Evolutionary conservation across 169 alveolate species (phyloP).

Genomic region (Perkinsus chesapeaki): DNA sequence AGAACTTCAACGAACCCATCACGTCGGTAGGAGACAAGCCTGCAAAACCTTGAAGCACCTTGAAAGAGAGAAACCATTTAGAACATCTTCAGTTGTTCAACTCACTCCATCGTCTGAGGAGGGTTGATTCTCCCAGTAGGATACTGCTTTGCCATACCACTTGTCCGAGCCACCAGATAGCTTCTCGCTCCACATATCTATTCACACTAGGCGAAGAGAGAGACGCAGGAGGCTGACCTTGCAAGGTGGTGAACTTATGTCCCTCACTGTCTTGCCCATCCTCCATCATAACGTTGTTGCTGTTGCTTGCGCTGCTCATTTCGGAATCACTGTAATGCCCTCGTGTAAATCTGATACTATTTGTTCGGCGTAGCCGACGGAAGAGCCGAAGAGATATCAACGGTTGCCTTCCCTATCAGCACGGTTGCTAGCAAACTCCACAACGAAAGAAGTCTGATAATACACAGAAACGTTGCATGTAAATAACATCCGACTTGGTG

Average conservation of each 20-base stretch:
- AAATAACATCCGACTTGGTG: neutral
- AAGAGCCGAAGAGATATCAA: no score
- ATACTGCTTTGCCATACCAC: neutral
- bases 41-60: neutral
- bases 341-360: no score
- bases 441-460: neutral
- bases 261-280: neutral
- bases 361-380: neutral
- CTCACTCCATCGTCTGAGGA: neutral
- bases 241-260: neutral
- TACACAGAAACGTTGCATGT: neutral
- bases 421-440: no score
- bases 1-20: neutral
- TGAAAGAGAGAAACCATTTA: neutral
- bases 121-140: neutral
- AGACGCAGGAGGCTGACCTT: neutral
- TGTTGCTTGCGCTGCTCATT: no score
- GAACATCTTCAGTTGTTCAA: neutral
- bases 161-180: neutral
- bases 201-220: neutral
- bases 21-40: neutral
- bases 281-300: neutral
- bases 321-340: neutral
- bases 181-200: conserved; percentile 2
- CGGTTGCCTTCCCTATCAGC: no score